These are phyloP conservation scores for Tolypocladium cylindrosporum DNA, from an alignment of 2,329 filamentous ascomycete species.

Conservation along the genomic window DNA sequence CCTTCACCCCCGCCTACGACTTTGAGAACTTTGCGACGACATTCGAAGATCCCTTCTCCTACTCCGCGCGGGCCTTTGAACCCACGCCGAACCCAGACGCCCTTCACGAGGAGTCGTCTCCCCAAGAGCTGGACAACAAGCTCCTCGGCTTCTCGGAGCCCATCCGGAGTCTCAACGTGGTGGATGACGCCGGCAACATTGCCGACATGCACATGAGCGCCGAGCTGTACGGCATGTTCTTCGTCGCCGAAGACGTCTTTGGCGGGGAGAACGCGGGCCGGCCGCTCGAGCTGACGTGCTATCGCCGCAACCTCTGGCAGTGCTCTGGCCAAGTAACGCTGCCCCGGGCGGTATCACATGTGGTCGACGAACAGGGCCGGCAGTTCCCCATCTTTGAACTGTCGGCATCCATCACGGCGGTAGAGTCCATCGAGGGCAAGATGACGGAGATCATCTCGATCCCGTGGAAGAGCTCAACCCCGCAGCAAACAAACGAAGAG, in stretches of 20 bases:
- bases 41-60: slow-evolving; percentile 57
- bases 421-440: slow-evolving; percentile 89
- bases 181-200: slow-evolving; percentile 56
- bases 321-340: slow-evolving; percentile 80
- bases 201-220: slow-evolving; percentile 59
- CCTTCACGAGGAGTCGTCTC: slow-evolving; percentile 36
- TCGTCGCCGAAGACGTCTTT: slow-evolving; percentile 75
- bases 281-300: slow-evolving; percentile 82
- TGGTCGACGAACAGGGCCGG: slow-evolving; percentile 64
- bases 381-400: slow-evolving; percentile 69
- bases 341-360: slow-evolving; percentile 59
- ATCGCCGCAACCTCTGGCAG: slow-evolving; percentile 89
- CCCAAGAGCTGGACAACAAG: slow-evolving; percentile 55
- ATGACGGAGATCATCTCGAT: slow-evolving; percentile 90
- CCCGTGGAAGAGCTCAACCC: slow-evolving; percentile 77
- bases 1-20: slow-evolving; percentile 51
- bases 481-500: slow-evolving; percentile 38
- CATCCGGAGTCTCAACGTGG: slow-evolving; percentile 46
- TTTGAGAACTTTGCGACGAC: slow-evolving; percentile 50
- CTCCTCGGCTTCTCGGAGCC: slow-evolving; percentile 65
- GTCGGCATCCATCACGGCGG: slow-evolving; percentile 72
- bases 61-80: slow-evolving; percentile 39
- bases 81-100: slow-evolving; percentile 31
- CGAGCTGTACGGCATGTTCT: slow-evolving; percentile 82
- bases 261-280: slow-evolving; percentile 44